phyloP scores from a whole-genome alignment of 106 monocot genomes.

The Allium sativum region DNA sequence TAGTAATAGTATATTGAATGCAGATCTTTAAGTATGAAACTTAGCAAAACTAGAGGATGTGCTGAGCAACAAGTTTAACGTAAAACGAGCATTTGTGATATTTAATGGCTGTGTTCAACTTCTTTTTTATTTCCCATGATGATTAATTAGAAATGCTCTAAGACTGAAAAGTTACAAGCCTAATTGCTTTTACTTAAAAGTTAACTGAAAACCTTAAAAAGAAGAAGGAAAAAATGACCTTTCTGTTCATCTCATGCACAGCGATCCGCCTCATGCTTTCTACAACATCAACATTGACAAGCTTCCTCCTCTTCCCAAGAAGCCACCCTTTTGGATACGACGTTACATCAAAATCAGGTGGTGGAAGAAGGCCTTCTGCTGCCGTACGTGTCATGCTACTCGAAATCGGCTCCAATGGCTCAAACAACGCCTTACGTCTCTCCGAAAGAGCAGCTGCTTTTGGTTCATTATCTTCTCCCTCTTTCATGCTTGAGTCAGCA shows the following conservation, averaged over 20 bases:
- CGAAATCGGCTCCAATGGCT: slow-evolving; percentile 55
- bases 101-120: no score
- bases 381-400: slow-evolving; percentile 13
- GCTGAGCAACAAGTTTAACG: no score
- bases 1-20: no score
- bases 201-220: no score
- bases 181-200: no score
- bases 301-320: slow-evolving; percentile 87
- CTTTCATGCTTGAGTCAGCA: slow-evolving; percentile 7
- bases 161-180: no score
- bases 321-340: slow-evolving; percentile 86
- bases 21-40: no score
- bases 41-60: no score
- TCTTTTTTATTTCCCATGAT: no score
- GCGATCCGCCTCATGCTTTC: slow-evolving; percentile 92
- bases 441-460: slow-evolving; percentile 37
- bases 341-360: slow-evolving; percentile 71
- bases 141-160: no score
- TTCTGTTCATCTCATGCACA: slow-evolving; percentile 93
- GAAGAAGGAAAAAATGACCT: slow-evolving; percentile 25
- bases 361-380: slow-evolving; percentile 64
- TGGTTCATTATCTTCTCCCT: slow-evolving; percentile 9
- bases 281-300: slow-evolving; percentile 92
- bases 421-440: slow-evolving; percentile 61
- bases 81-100: no score